Evolutionary conservation across 1,284 basidiomycete species (phyloP).

Genomic region (Microbotryomycetes sp.): DNA sequence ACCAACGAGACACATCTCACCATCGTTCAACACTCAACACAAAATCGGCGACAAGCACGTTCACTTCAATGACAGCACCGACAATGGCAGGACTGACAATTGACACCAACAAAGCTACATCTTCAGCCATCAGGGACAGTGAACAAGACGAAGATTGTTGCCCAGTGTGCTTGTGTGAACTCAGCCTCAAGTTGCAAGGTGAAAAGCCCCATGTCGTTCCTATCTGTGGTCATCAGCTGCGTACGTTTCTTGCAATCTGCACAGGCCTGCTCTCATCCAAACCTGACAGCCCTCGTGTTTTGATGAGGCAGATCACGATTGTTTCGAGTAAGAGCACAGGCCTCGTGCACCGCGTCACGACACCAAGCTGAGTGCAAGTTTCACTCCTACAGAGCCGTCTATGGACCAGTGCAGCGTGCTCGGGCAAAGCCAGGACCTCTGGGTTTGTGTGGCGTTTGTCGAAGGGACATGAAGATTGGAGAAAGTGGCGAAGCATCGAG

Average conservation of each 20-base stretch:
- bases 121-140: conserved; percentile 43
- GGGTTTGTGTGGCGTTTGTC: conserved; percentile 93
- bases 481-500: conserved; percentile 57
- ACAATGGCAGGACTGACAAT: too few relatives aligned
- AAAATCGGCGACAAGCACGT: too few relatives aligned
- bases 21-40: too few relatives aligned
- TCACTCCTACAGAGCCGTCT: conserved; percentile 90
- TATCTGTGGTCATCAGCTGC: conserved; percentile 92
- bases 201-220: conserved; percentile 96
- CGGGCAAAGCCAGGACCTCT: conserved; percentile 62
- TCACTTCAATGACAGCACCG: too few relatives aligned
- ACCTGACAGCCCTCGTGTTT: background rate
- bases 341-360: too few relatives aligned
- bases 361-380: too few relatives aligned
- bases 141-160: conserved; percentile 74
- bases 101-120: too few relatives aligned
- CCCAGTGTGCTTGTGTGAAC: conserved; percentile 82
- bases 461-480: conserved; percentile 86
- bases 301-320: conserved; percentile 19
- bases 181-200: conserved; percentile 66
- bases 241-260: conserved; percentile 38
- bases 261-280: background rate
- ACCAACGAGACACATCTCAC: too few relatives aligned
- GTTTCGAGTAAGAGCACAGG: conserved; percentile 26
- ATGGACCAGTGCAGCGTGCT: conserved; percentile 54